phyloP scores from a whole-genome alignment of 305 asterid genomes.

The Fraxinus latifolia region DNA sequence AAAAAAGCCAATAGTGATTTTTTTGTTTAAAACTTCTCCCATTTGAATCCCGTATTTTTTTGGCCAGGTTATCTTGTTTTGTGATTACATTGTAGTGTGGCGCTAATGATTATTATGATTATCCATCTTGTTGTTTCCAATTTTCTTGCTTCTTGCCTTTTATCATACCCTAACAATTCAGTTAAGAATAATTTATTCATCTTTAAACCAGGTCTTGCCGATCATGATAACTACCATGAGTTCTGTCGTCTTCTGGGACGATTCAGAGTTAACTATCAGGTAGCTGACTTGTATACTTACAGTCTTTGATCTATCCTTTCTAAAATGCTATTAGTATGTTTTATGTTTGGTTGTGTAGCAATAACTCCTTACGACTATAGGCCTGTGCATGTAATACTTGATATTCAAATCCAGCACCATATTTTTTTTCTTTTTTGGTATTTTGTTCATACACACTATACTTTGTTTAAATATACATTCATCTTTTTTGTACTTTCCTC shows the following conservation, averaged over 20 bases:
- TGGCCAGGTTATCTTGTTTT: not conserved
- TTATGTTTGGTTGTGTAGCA: not conserved
- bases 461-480: not conserved
- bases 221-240: slow-evolving; percentile 97
- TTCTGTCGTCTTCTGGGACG: slow-evolving; percentile 99
- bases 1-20: not conserved
- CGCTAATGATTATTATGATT: not conserved
- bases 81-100: not conserved
- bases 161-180: slow-evolving; percentile 10
- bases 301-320: slow-evolving; percentile 23
- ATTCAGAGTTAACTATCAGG: slow-evolving; percentile 96
- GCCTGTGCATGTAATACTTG: not conserved
- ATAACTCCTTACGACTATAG: not conserved
- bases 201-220: slow-evolving; percentile 74
- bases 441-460: not conserved
- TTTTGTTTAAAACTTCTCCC: not conserved
- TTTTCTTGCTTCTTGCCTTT: slow-evolving; percentile 10
- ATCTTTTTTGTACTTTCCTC: not conserved
- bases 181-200: slow-evolving; percentile 26
- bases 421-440: not conserved
- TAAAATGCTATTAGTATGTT: slow-evolving; percentile 11
- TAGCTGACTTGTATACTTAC: slow-evolving; percentile 24
- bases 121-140: not conserved
- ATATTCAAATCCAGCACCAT: not conserved
- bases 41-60: not conserved